Percentiles rank a stretch among this genome's conserved stretches.
These are phyloP conservation scores for Leucocoprinus sp. DNA, from an alignment of 768 basidiomycete species.

Conservation along the genomic window DNA sequence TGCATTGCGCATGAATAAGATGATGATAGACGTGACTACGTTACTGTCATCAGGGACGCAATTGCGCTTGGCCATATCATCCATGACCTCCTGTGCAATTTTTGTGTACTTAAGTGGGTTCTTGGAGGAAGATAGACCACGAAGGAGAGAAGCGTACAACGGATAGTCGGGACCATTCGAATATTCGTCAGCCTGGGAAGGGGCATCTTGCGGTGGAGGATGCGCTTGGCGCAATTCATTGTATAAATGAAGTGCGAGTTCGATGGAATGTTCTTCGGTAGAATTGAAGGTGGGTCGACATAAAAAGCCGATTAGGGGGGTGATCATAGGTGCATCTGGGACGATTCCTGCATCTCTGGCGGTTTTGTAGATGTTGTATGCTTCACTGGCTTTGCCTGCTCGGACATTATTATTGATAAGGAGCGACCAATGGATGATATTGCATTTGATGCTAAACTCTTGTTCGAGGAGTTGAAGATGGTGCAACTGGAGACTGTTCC, in stretches of 20 bases:
- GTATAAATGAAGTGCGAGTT: conserved; percentile 48
- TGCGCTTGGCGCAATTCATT: conserved; percentile 31
- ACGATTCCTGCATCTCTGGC: conserved; percentile 33
- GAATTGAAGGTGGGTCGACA: conserved; percentile 28
- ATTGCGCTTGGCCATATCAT: conserved; percentile 54
- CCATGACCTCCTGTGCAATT: conserved; percentile 41
- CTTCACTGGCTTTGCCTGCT: conserved; percentile 28
- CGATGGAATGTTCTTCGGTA: conserved; percentile 31
- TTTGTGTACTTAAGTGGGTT: conserved; percentile 41
- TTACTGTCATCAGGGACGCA: conserved; percentile 37
- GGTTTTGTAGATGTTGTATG: conserved; percentile 41
- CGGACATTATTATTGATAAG: conserved; percentile 45
- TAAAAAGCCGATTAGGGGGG: conserved; percentile 46
- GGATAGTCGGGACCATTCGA: conserved; percentile 38
- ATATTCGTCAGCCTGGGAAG: conserved; percentile 17
- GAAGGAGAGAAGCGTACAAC: conserved; percentile 48
- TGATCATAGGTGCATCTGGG: conserved; percentile 43
- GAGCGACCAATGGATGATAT: conserved; percentile 42
- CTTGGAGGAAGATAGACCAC: conserved; percentile 35
- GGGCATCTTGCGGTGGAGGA: conserved; percentile 18
- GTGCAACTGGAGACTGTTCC: conserved; percentile 27
- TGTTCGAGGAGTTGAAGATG: conserved; percentile 37
- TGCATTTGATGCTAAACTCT: conserved; percentile 31
- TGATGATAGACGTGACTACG: conserved; percentile 42
- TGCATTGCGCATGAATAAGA: conserved; percentile 61